phyloP scores from a whole-genome alignment of 768 basidiomycete species.

The Pleurotus giganteus region DNA sequence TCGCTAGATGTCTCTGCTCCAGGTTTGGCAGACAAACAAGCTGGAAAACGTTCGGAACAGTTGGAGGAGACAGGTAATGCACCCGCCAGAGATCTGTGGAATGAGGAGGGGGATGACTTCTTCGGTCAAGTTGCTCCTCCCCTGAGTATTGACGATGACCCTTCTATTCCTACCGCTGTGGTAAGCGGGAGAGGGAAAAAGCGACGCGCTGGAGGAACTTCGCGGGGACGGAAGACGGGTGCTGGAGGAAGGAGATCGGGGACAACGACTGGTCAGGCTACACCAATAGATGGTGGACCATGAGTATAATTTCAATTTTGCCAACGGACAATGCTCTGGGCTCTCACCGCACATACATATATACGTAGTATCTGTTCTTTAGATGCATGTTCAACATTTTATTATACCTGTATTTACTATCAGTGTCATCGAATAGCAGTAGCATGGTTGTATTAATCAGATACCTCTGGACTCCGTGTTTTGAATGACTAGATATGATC shows the following conservation, averaged over 20 bases:
- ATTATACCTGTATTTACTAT: conserved; percentile 4
- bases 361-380: conserved; percentile 10
- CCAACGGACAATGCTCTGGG: conserved; percentile 7
- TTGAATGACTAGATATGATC: no score
- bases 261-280: conserved; percentile 8
- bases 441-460: conserved; percentile 1
- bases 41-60: conserved; percentile 27
- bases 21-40: conserved; percentile 29
- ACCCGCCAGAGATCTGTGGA: conserved; percentile 69
- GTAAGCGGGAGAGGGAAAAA: conserved; percentile 39
- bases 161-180: conserved; percentile 25
- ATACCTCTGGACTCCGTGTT: background rate
- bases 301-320: background rate
- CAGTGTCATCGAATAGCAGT: background rate
- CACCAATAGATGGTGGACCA: conserved; percentile 11
- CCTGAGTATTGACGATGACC: conserved; percentile 35
- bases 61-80: conserved; percentile 29
- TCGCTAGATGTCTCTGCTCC: conserved; percentile 53
- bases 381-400: conserved; percentile 6
- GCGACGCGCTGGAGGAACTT: conserved; percentile 33
- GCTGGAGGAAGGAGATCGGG: conserved; percentile 34
- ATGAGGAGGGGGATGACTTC: conserved; percentile 85
- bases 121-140: conserved; percentile 56
- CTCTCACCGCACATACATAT: background rate
- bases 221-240: conserved; percentile 39